phyloP scores from a whole-genome alignment of 164 flowering plant genomes.

The Buxus sempervirens region DNA sequence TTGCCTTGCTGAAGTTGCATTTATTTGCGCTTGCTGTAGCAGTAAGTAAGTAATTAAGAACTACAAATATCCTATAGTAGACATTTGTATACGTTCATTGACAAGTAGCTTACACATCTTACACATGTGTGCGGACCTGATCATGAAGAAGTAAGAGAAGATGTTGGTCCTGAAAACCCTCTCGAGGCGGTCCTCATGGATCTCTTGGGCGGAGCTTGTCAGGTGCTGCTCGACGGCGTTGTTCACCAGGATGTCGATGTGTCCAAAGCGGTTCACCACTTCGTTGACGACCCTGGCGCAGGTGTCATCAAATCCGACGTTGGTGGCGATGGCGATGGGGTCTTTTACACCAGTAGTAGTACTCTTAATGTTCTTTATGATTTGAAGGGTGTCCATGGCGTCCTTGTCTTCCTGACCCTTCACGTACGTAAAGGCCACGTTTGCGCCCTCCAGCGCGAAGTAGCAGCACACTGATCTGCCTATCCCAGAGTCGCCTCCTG shows the following conservation, averaged over 20 bases:
- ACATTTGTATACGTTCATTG: no score
- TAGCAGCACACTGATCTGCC: constrained; percentile 64
- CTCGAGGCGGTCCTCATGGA: constrained; percentile 41
- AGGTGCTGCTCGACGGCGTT: constrained; percentile 57
- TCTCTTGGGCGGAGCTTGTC: constrained; percentile 36
- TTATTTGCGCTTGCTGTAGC: no score
- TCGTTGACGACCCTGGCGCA: constrained; percentile 59
- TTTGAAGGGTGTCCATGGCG: constrained; percentile 51
- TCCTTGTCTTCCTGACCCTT: constrained; percentile 70
- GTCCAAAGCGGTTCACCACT: constrained; percentile 49
- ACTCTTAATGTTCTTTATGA: constrained; percentile 31
- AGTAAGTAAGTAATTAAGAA: no score
- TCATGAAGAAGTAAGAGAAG: constrained; percentile 48
- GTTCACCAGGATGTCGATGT: constrained; percentile 59
- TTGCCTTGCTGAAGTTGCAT: no score
- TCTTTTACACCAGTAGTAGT: constrained; percentile 48
- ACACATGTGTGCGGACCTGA: no score
- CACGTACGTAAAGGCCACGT: constrained; percentile 78
- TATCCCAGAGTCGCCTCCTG: constrained; percentile 81
- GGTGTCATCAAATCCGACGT: constrained; percentile 57
- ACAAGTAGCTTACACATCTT: no score
- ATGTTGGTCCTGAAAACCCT: constrained; percentile 61
- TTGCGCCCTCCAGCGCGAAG: constrained; percentile 71
- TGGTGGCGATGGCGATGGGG: constrained; percentile 53
- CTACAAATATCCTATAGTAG: no score